Evolutionary conservation across 352 stramenopile genomes (phyloP).

Genomic region (Globisporangium echinulatum): DNA sequence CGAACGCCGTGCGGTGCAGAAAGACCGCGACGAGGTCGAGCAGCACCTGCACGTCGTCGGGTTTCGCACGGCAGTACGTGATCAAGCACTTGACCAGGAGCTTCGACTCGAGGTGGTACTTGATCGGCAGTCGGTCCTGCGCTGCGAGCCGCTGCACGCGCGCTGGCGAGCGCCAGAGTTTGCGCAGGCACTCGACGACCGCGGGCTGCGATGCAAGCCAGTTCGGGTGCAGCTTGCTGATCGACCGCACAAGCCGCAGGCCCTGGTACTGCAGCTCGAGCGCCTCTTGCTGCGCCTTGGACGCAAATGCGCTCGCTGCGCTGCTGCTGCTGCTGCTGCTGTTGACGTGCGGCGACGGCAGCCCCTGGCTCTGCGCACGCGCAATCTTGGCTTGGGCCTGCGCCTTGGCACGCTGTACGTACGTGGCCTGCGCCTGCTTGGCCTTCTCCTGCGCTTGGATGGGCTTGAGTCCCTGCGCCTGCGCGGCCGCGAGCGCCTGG

Average conservation of each 20-base stretch:
- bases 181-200: constrained; percentile 91
- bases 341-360: constrained; percentile 30
- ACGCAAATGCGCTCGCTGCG: constrained; percentile 42
- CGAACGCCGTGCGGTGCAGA: constrained; percentile 88
- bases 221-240: constrained; percentile 84
- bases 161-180: constrained; percentile 90
- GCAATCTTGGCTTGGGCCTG: constrained; percentile 85
- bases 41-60: constrained; percentile 93
- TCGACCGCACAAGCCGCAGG: constrained; percentile 86
- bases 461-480: constrained; percentile 79
- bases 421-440: constrained; percentile 86
- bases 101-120: constrained; percentile 94
- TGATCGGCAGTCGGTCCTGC: constrained; percentile 77
- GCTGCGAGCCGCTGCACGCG: constrained; percentile 62
- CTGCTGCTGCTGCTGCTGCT: constrained; percentile 13
- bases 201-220: constrained; percentile 87
- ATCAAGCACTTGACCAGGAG: constrained; percentile 94
- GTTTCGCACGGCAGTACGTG: constrained; percentile 88
- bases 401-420: constrained; percentile 80
- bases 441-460: constrained; percentile 86
- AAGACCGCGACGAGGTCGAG: constrained; percentile 95
- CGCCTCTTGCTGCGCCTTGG: constrained; percentile 77
- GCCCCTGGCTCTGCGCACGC: constrained; percentile 52
- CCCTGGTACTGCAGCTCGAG: constrained; percentile 95
- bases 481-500: constrained; percentile 78